phyloP scores from a whole-genome alignment of 139 green algal genomes.

The Asterochloris sp. region DNA sequence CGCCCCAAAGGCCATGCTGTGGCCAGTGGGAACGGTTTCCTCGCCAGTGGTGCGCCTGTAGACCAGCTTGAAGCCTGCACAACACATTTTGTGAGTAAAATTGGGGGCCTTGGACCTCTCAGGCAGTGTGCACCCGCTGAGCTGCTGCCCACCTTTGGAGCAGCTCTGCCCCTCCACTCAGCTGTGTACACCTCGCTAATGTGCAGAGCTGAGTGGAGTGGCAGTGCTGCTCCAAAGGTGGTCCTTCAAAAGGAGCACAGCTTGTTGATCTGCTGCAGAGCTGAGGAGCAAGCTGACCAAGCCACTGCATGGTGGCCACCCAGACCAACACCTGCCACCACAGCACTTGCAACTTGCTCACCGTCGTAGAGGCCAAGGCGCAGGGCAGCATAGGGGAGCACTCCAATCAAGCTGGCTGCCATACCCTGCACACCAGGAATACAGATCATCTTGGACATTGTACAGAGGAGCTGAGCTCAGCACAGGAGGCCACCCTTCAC shows the following conservation, averaged over 20 bases:
- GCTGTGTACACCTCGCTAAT: no score
- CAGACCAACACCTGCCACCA: not conserved
- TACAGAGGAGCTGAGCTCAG: no score
- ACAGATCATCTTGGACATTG: no score
- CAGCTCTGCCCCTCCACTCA: no score
- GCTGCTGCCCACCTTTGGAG: no score
- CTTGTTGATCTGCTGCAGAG: no score
- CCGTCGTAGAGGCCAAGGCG: slow-evolving; percentile 36
- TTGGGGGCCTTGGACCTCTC: not conserved
- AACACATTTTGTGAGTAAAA: not conserved
- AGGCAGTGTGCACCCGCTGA: no score
- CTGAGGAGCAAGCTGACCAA: no score
- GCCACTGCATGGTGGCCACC: not conserved
- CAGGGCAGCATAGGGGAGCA: slow-evolving; percentile 39
- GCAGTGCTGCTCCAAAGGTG: no score
- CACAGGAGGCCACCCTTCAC: no score
- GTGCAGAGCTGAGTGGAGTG: no score
- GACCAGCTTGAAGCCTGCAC: not conserved
- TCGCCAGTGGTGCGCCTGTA: slow-evolving; percentile 10
- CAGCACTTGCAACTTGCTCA: slow-evolving; percentile 12
- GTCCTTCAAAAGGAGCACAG: no score
- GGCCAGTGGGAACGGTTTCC: slow-evolving; percentile 25
- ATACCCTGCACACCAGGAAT: slow-evolving; percentile 26
- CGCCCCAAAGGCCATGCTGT: slow-evolving; percentile 30
- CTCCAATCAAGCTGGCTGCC: slow-evolving; percentile 31